Percentiles rank a stretch among this genome's conserved stretches.
Conservation (phyloP, 2,329 filamentous ascomycete genomes). For the Lithohypha guttulata region DNA sequence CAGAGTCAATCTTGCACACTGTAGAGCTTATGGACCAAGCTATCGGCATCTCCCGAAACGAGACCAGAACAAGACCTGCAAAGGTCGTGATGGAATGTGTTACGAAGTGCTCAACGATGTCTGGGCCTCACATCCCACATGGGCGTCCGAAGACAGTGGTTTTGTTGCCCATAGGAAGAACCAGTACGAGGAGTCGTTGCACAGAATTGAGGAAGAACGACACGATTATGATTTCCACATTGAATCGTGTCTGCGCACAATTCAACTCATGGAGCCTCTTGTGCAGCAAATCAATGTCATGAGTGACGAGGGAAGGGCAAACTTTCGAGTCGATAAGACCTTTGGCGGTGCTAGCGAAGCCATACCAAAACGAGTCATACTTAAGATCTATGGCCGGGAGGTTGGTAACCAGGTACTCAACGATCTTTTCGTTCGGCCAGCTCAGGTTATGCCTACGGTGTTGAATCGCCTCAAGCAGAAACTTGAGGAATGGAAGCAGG, state of each 20-base stretch:
- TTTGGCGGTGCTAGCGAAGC: conserved; percentile 89
- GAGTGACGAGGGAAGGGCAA: conserved; percentile 57
- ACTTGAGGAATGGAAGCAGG: conserved; percentile 94
- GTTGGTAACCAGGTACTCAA: conserved; percentile 75
- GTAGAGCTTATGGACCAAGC: conserved; percentile 87
- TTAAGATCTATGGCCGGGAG: conserved; percentile 88
- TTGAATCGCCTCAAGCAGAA: conserved; percentile 87
- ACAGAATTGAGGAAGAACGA: conserved; percentile 93
- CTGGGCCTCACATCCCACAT: conserved; percentile 97
- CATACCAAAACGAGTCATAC: conserved; percentile 92
- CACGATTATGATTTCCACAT: conserved; percentile 99
- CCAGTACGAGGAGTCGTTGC: conserved; percentile 81
- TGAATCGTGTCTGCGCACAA: conserved; percentile 85
- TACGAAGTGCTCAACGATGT: conserved; percentile 89
- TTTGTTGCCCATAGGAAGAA: conserved; percentile 98
- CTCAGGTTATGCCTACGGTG: conserved; percentile 77
- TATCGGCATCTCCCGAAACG: conserved; percentile 85
- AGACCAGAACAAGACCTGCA: conserved; percentile 83
- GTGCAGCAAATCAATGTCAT: conserved; percentile 81
- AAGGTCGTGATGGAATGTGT: conserved; percentile 89
- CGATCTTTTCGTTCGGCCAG: conserved; percentile 74
- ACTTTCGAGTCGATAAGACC: conserved; percentile 69
- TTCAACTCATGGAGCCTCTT: conserved; percentile 89
- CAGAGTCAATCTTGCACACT: conserved; percentile 87
- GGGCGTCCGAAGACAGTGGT: conserved; percentile 95